A percentile compares a stretch with the other conserved stretches of the same genome.
These are phyloP conservation scores for Phellopilus nigrolimitatus DNA, from an alignment of 1,284 basidiomycete species.

Conservation along the genomic window DNA sequence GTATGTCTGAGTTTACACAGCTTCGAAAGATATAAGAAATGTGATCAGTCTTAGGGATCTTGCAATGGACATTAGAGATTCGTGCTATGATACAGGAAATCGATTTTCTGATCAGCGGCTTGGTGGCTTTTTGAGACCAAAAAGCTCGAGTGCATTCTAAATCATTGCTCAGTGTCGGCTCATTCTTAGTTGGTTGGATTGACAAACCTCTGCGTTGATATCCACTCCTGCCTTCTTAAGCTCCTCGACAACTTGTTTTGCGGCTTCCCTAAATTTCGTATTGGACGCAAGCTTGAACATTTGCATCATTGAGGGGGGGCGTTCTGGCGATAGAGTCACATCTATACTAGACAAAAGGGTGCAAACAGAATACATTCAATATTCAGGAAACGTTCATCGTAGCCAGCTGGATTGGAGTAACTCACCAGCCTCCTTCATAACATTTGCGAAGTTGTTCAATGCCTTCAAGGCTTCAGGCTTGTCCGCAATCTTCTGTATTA, in stretches of 20 bases:
- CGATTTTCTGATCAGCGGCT: neutral
- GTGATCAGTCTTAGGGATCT: too few species aligned
- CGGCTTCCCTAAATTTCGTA: constrained; percentile 45
- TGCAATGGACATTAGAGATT: too few species aligned
- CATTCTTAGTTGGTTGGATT: neutral
- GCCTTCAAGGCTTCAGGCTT: constrained; percentile 47
- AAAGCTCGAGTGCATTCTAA: constrained; percentile 16
- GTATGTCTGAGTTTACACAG: too few species aligned
- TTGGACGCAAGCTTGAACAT: constrained; percentile 50
- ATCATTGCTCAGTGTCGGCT: neutral
- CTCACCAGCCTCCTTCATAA: constrained; percentile 51
- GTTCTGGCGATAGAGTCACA: constrained; percentile 39
- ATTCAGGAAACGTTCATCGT: constrained; percentile 2
- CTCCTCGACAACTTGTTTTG: constrained; percentile 44
- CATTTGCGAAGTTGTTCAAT: constrained; percentile 38
- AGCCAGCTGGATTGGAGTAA: too few species aligned
- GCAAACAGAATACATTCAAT: neutral
- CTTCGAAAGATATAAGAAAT: too few species aligned
- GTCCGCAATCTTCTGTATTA: constrained; percentile 45
- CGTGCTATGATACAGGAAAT: neutral
- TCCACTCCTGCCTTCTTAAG: constrained; percentile 58
- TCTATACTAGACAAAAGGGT: constrained; percentile 31
- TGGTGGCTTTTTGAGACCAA: constrained; percentile 13
- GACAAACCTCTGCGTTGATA: constrained; percentile 38
- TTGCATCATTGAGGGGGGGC: constrained; percentile 44